Conservation (phyloP, 2,329 filamentous ascomycete species). For the Aspergillus ruber region DNA sequence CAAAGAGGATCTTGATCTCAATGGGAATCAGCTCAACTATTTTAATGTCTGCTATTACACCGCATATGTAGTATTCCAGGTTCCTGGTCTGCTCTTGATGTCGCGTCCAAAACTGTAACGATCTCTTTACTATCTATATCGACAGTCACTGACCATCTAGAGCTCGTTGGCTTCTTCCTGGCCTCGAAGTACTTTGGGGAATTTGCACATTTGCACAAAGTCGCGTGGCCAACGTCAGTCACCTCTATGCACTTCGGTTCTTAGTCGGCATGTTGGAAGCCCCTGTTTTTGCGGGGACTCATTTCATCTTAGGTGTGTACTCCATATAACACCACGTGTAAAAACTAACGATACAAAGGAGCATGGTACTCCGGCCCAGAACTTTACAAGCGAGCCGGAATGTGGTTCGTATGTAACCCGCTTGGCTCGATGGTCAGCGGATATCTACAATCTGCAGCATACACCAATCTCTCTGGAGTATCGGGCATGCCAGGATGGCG, state of each 20-base stretch:
- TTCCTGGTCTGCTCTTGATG: slow-evolving; percentile 23
- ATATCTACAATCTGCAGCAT: slow-evolving; percentile 50
- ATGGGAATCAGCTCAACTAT: slow-evolving; percentile 27
- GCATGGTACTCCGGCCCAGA: slow-evolving; percentile 41
- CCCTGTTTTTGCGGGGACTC: slow-evolving; percentile 27
- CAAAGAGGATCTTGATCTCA: slow-evolving; percentile 25
- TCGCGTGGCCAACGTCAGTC: slow-evolving; percentile 24
- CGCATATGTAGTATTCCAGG: slow-evolving; percentile 26
- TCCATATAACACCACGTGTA: background rate
- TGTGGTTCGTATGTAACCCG: slow-evolving; percentile 49
- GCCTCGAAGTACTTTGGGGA: slow-evolving; percentile 28
- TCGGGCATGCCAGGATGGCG: slow-evolving; percentile 47
- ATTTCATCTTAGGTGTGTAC: slow-evolving; percentile 23
- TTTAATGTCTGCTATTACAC: slow-evolving; percentile 26
- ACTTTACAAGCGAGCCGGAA: slow-evolving; percentile 49
- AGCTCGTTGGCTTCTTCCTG: slow-evolving; percentile 24
- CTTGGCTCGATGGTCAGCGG: slow-evolving; percentile 54
- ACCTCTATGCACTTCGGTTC: slow-evolving; percentile 29
- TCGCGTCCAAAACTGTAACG: slow-evolving; percentile 22
- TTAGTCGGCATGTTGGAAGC: slow-evolving; percentile 29
- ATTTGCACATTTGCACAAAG: slow-evolving; percentile 30
- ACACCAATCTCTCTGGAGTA: slow-evolving; percentile 47
- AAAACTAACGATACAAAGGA: slow-evolving; percentile 9
- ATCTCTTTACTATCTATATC: slow-evolving; percentile 1
- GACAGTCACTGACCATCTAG: slow-evolving; percentile 2